Percentiles rank a stretch among this genome's conserved stretches.
phyloP scores from a whole-genome alignment of 2,329 filamentous ascomycete genomes.

The Chaetomiaceae sp. region DNA sequence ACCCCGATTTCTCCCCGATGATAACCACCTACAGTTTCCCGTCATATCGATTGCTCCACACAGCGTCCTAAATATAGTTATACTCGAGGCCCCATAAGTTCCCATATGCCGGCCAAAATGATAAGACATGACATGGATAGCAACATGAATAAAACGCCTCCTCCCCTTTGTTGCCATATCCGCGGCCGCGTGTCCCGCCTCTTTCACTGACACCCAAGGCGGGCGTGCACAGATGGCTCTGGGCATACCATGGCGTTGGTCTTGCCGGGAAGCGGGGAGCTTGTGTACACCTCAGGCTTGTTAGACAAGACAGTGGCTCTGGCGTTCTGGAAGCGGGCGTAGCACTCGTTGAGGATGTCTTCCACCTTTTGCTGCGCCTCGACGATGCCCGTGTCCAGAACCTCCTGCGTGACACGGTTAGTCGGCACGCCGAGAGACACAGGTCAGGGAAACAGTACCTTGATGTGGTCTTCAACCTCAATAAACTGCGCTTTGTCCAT shows the following conservation, averaged over 20 bases:
- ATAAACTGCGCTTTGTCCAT: slow-evolving; percentile 46
- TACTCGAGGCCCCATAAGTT: no score
- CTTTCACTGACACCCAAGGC: neutral
- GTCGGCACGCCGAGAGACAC: neutral
- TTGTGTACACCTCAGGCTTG: slow-evolving; percentile 34
- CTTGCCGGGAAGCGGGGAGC: neutral
- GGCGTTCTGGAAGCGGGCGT: slow-evolving; percentile 41
- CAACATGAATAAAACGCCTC: no score
- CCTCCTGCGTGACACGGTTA: slow-evolving; percentile 29
- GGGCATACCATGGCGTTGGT: neutral
- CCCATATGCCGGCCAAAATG: no score
- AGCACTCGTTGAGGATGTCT: slow-evolving; percentile 45
- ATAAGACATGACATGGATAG: no score
- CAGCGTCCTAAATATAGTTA: no score
- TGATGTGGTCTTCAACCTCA: slow-evolving; percentile 46
- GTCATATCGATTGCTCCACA: no score
- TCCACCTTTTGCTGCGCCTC: slow-evolving; percentile 39
- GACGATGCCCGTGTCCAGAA: slow-evolving; percentile 45
- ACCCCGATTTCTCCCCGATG: no score
- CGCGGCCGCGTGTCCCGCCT: no score
- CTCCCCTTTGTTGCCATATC: no score
- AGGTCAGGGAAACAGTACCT: slow-evolving; percentile 10
- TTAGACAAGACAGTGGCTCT: slow-evolving; percentile 45
- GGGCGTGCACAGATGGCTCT: neutral
- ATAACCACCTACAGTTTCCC: no score